Evolutionary conservation across 2,329 filamentous ascomycete genomes (phyloP).

Genomic region (Penicillium fuscoglaucum): DNA sequence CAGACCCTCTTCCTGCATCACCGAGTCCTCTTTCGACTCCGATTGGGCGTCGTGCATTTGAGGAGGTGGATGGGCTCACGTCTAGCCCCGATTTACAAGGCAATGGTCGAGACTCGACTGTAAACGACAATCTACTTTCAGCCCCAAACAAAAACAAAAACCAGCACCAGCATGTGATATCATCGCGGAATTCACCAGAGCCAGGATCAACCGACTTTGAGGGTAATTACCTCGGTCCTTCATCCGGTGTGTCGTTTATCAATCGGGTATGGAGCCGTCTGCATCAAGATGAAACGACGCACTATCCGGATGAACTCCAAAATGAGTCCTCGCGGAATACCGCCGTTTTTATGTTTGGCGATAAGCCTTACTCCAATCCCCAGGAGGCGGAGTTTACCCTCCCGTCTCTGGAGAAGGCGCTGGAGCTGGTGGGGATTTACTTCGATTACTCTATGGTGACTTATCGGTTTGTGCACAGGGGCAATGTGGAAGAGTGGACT

Average conservation of each 20-base stretch:
- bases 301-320: slow-evolving; percentile 31
- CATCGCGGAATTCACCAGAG: slow-evolving; percentile 46
- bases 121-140: slow-evolving; percentile 4
- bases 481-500: slow-evolving; percentile 54
- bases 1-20: slow-evolving; percentile 29
- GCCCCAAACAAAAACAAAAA: background rate
- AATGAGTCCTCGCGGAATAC: slow-evolving; percentile 44
- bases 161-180: slow-evolving; percentile 17
- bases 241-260: slow-evolving; percentile 57
- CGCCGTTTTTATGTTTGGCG: slow-evolving; percentile 52
- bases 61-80: background rate
- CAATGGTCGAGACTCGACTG: background rate
- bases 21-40: background rate
- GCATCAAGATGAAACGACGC: slow-evolving; percentile 52
- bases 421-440: slow-evolving; percentile 54
- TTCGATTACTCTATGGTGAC: slow-evolving; percentile 63
- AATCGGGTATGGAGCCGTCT: slow-evolving; percentile 68
- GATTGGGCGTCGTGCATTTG: background rate
- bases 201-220: slow-evolving; percentile 52
- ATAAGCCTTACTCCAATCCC: slow-evolving; percentile 49
- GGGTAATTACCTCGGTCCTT: slow-evolving; percentile 57
- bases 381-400: slow-evolving; percentile 41
- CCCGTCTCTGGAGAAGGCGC: slow-evolving; percentile 40
- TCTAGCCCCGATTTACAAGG: slow-evolving; percentile 8
- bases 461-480: slow-evolving; percentile 59